Base-by-base conservation (phyloP, 2,329 filamentous ascomycete genomes). In the Diplodia mutila region DNA sequence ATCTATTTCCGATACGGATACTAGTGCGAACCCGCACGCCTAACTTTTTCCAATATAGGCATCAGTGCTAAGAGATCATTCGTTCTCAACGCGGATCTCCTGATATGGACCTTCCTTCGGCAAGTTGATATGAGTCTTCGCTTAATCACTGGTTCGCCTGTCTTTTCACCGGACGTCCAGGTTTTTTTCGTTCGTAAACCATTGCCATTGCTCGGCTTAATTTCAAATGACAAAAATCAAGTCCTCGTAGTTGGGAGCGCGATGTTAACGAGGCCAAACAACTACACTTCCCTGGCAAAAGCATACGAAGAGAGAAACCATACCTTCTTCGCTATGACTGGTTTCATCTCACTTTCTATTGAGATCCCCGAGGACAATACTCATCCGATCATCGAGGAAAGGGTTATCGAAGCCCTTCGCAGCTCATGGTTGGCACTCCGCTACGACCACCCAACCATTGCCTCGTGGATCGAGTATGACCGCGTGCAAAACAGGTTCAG, bases 251-350 rank as follows among this genome's bases (percentile, higher is more conserved):
- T 1, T 81, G 79, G 78, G 70, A 74, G 7, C 75, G 79, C 6
- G 72, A 73, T n/a, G 71, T 79, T 9, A 81, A 84, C 34, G 81
- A 84, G 66, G 73, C 75, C 0, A 81, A 84, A 65, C 69, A 78
- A 18, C 80, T 84, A 84, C 67, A 75, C 79, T 0, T 71, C 76
- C 0, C 69, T 82, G 11, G 74, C 74, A 0, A 76, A 75, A 12
- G 69, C 72, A 0, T 82, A 78, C 48, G 72, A 78, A 27, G 79
- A 73, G n/a, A 81, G 73, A 34, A 79, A 79, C 0, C 78, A 80
- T 1, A 78, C 75, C 64, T 80, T 77, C 69, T 83, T 83, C 61
- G 77, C 77, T 2, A 81, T 84, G 4, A 81, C 81, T 0, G 80
- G 78, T 0, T 77, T 78, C 21, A 53, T 82, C 1, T 79, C 79